Evolutionary conservation across 306 rosid species (phyloP), one percentile per base, ranked within the genome.

Genomic region (Cucurbita ficifolia): DNA sequence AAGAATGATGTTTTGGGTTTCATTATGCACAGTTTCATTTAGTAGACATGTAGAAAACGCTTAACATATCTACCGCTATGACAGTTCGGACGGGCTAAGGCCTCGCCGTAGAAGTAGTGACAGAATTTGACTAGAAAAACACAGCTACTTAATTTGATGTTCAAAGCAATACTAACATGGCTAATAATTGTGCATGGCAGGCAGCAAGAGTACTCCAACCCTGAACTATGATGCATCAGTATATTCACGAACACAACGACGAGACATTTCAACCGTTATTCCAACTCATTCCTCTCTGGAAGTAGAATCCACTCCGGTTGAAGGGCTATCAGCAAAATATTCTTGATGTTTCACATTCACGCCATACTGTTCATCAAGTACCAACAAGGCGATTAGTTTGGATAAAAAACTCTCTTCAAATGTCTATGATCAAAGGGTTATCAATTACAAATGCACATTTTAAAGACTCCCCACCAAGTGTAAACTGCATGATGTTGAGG

Each of bases 261-360:
- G 13, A 54, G 42, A 48, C 39, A 79, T 54, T 52, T 22, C 60
- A 33, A 39, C 43, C n/a, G 10, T 39, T 72, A 2, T 3, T 62
- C 22, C 63, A 43, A 22, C 55, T 92, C 87, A 94, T 84, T 94
- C 99, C 36, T 94, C 99, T 79, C 96, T 84, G 40, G 96, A 73
- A n/a, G 95, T 90, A 76, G 96, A 95, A 78, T 94, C 99, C 84
- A 78, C 75, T 58, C 94, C 97, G 35, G 95, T 81, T 40, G 92
- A 86, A 76, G 97, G 96, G 84, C 92, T 85, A 74, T 94, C 99
- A 6, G 99, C 98, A 81, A 89, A 94, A 85, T 94, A 94, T 58
- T 94, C 98, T 84, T 94, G 97, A 81, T 94, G 97, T 88, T 85
- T 89, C 74, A 94, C 89, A 74, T 94, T 94, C 61, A 86, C 90